Evolutionary conservation across 2,329 filamentous ascomycete genomes (phyloP), one percentile per base, ranked within the genome.

Genomic region (Monilinia aucupariae): DNA sequence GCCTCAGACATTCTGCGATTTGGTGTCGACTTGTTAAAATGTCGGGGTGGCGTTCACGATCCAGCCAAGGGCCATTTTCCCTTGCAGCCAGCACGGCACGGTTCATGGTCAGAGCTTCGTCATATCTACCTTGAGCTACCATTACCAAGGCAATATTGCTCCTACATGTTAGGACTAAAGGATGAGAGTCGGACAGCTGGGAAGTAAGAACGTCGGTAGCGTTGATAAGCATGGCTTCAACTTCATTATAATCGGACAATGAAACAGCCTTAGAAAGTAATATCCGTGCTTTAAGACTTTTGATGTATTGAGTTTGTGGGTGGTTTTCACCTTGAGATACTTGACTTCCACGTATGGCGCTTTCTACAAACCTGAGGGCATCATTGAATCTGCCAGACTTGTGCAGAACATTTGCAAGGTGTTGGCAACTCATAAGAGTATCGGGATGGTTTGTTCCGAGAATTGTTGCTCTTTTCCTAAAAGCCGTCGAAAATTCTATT

Each of bases 21-120:
- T 69, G 66, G 52, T 71, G 65, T n/a, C 66, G 67, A 47, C 68
- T 71, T 9, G 64, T 69, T 25, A 71, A 52, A n/a, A 68, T 70
- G 37, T 71, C 69, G 1, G 70, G 70, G 56, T 71, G 69, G 22
- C 64, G 65, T 20, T 66, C 63, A 25, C 67, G 49, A 10, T 71
- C 66, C 22, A 64, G 52, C 70, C 70, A 69, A n/a, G 68, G 70
- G 5, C 67, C 70, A 32, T 65, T 48, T 30, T 67, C 61, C 48
- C 68, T 62, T 3, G 63, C 55, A 39, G 61, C 59, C 8, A 71
- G 53, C 12, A 64, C 65, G 8, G 61, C 48, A 22, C 62, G 61
- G 30, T 71, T 70, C 56, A 69, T 65, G 17, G 67, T 62, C 55
- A 68, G 66, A 17, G 70, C 65, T 39, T 64, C 65, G 4, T 68